Evolutionary conservation across 768 basidiomycete species (phyloP).

Genomic region (Pleurotus platypus): DNA sequence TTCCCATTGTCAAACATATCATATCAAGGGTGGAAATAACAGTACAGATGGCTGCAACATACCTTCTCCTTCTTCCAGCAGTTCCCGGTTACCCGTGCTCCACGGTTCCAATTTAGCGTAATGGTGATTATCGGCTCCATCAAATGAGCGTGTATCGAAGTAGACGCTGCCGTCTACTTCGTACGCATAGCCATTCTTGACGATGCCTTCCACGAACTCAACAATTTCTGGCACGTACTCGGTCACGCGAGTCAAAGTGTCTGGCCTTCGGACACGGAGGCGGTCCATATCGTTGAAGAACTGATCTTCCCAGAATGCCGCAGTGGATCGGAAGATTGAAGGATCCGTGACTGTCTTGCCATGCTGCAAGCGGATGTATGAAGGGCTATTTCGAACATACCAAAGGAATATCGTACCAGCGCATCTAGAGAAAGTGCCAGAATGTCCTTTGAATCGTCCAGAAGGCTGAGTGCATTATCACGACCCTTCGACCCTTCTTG

Average conservation of each 20-base stretch:
- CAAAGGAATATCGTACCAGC: constrained; percentile 44
- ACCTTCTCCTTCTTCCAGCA: constrained; percentile 94
- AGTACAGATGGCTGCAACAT: constrained; percentile 10
- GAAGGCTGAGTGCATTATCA: constrained; percentile 50
- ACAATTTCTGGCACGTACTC: constrained; percentile 97
- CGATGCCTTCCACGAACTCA: constrained; percentile 78
- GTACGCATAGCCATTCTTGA: constrained; percentile 81
- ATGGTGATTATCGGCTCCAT: constrained; percentile 68
- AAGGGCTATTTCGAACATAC: not conserved
- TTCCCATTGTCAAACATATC: constrained; percentile 4
- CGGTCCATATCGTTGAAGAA: constrained; percentile 93
- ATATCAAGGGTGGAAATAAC: not conserved
- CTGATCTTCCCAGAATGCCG: constrained; percentile 83
- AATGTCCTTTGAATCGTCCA: constrained; percentile 76
- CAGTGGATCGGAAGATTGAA: constrained; percentile 74
- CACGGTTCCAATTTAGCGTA: constrained; percentile 97
- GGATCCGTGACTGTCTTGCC: constrained; percentile 84
- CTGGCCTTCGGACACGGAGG: constrained; percentile 83
- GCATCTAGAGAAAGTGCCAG: constrained; percentile 70
- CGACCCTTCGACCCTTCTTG: constrained; percentile 34
- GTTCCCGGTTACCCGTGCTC: constrained; percentile 89
- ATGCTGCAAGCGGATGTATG: constrained; percentile 40
- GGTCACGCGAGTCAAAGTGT: constrained; percentile 90
- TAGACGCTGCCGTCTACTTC: constrained; percentile 77
- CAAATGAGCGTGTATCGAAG: constrained; percentile 85